Base-by-base conservation (phyloP, 176 grass and related monocot species). In the Metroxylon sagu region DNA sequence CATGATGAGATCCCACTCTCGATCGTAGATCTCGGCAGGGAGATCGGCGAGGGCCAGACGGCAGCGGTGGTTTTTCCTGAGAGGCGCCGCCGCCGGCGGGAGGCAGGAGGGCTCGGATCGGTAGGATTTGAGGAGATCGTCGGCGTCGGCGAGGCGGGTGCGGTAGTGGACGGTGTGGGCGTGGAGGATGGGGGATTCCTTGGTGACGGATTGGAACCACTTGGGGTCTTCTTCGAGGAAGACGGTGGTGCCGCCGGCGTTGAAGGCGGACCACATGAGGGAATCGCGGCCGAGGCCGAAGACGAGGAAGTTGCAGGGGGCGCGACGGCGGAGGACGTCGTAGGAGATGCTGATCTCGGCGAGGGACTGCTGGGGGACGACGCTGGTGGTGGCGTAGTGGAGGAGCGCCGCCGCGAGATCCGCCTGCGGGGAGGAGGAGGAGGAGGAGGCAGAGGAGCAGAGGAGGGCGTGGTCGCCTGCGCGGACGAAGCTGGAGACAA, bases 1-100 rank as follows among this genome's bases (percentile, higher is more conserved):
- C 80, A 95, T 75, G 28, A 89, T 12, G 70, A 87, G 80, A 62
- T 95, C 89, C 89, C 89, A 95, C 71, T 80, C 83, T 5, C 53
- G 70, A 23, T 85, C 80, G 80, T 85, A 85, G 25, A 86, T 76
- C 74, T 74, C 82, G 8, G 59, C 49, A 17, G 85, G 90, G 50
- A 95, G 67, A 19, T 74, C 66, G 49, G 76, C 69, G 68, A 95
- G 76, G 55, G 85, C 82, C 18, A 95, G 69, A 31, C 68, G 85
- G 70, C 90, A 95, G 49, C 71, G 78, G 18, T 19, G 59, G 59
- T 53, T 30, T 4, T 49, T 4, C 17, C 53, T 26, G 19, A 66
- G 49, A 1, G 35, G 35, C 35, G 26, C 25, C 26, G 49, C 49
- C 23, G 25, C 16, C 16, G 64, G 63, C 27, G 63, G 51, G 0